A percentile compares a stretch with the other conserved stretches of the same genome.
Conservation (phyloP, 169 alveolate species). For the Cytauxzoon felis region DNA sequence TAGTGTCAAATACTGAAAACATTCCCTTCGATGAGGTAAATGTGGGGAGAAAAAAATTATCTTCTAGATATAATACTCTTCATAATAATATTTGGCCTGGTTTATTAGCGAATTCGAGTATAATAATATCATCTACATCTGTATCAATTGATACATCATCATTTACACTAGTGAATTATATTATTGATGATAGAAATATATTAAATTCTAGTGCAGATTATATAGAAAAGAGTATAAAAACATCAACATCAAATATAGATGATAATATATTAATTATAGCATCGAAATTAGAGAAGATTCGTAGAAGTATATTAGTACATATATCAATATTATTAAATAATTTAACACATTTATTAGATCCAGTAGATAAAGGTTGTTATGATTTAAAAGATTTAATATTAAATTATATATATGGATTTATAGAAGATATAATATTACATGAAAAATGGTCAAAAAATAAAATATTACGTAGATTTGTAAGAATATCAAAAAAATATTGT, state of each 20-base stretch:
- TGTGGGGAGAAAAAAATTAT: too few species aligned
- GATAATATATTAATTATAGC: too few species aligned
- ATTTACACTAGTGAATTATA: too few species aligned
- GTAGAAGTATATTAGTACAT: not conserved
- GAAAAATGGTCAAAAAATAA: constrained; percentile 3
- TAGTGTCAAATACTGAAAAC: too few species aligned
- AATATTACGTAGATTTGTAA: not conserved
- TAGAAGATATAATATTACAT: constrained; percentile 1
- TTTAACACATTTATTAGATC: not conserved
- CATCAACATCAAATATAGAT: too few species aligned
- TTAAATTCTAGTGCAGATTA: not conserved
- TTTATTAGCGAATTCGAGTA: not conserved
- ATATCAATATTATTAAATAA: not conserved
- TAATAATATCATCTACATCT: not conserved
- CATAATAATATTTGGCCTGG: too few species aligned
- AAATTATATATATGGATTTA: constrained; percentile 4
- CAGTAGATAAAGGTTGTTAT: not conserved
- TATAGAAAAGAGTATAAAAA: too few species aligned
- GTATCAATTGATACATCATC: too few species aligned
- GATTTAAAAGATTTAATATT: not conserved
- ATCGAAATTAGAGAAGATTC: constrained; percentile 13
- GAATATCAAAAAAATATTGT: constrained; percentile 14
- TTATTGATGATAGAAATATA: not conserved
- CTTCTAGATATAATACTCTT: too few species aligned
- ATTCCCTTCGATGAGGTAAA: too few species aligned